Percentiles rank a stretch among this genome's conserved stretches.
These are phyloP conservation scores for Yamadazyma sp. DNA, from an alignment of 805 yeast species.

Conservation along the genomic window DNA sequence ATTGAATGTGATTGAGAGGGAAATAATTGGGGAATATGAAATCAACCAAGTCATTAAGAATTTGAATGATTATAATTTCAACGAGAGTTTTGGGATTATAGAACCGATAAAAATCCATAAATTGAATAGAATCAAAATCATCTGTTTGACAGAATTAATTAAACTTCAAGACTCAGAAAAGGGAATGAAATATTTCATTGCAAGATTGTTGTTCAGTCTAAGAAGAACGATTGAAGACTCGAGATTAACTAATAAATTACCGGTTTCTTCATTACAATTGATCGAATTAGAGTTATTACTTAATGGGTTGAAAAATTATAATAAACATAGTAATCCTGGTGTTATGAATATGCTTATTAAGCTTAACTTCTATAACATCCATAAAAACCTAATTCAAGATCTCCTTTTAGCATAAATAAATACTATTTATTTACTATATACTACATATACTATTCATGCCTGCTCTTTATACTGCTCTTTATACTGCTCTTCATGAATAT, in stretches of 20 bases:
- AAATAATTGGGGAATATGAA: conserved; percentile 19
- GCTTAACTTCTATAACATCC: neutral
- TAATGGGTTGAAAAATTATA: conserved; percentile 3
- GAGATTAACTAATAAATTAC: conserved; percentile 55
- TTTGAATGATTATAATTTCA: conserved; percentile 41
- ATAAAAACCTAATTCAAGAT: too few species aligned
- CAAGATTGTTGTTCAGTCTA: conserved; percentile 59
- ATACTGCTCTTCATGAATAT: too few species aligned
- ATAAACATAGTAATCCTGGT: neutral
- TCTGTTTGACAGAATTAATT: conserved; percentile 53
- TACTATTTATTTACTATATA: too few species aligned
- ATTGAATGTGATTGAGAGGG: conserved; percentile 50
- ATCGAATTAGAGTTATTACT: conserved; percentile 54
- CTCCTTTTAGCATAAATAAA: too few species aligned
- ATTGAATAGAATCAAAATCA: conserved; percentile 48
- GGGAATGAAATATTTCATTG: conserved; percentile 39
- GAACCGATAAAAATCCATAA: conserved; percentile 41
- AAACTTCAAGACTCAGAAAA: conserved; percentile 28
- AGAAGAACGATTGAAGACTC: conserved; percentile 64
- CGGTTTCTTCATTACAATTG: conserved; percentile 64
- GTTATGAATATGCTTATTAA: conserved; percentile 2
- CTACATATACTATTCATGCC: too few species aligned
- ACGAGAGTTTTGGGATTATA: conserved; percentile 62
- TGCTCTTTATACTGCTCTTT: too few species aligned
- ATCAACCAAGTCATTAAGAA: conserved; percentile 35